phyloP scores from a whole-genome alignment of 352 stramenopile species.

The Phytophthora gonapodyides region DNA sequence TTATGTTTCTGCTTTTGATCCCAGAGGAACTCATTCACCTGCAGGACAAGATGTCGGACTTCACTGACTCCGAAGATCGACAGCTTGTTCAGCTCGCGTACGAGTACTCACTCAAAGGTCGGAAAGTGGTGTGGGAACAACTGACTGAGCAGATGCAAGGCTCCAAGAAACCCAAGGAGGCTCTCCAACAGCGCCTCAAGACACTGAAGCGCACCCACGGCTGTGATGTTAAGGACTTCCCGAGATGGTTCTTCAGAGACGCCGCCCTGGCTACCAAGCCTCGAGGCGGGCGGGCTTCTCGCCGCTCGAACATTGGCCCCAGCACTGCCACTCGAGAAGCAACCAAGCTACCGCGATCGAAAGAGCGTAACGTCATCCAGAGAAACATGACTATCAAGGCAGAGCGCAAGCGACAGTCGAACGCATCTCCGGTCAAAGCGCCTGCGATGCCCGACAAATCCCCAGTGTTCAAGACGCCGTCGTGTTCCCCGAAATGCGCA shows the following conservation, averaged over 20 bases:
- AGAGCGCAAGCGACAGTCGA: neutral
- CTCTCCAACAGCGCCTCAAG: slow-evolving; percentile 54
- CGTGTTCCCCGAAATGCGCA: slow-evolving; percentile 4
- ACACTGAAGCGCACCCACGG: slow-evolving; percentile 61
- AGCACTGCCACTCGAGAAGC: slow-evolving; percentile 4
- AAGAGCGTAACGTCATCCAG: slow-evolving; percentile 3
- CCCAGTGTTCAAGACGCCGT: neutral
- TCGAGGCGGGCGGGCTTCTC: neutral
- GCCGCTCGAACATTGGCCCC: neutral
- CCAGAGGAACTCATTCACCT: neutral
- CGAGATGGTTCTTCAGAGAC: slow-evolving; percentile 44
- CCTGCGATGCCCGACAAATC: slow-evolving; percentile 1
- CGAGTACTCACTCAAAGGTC: slow-evolving; percentile 12
- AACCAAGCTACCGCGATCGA: slow-evolving; percentile 5
- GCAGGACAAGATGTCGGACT: slow-evolving; percentile 46
- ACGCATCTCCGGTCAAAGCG: neutral
- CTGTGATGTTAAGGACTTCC: slow-evolving; percentile 36
- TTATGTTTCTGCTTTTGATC: neutral
- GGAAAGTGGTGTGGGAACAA: slow-evolving; percentile 39
- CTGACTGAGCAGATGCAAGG: slow-evolving; percentile 36
- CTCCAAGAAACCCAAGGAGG: slow-evolving; percentile 39
- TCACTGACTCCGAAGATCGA: slow-evolving; percentile 60
- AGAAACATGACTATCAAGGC: neutral
- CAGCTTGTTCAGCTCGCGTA: slow-evolving; percentile 54
- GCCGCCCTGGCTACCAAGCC: neutral